Conservation (phyloP, 83 land plant genomes). For the Thuja plicata region DNA sequence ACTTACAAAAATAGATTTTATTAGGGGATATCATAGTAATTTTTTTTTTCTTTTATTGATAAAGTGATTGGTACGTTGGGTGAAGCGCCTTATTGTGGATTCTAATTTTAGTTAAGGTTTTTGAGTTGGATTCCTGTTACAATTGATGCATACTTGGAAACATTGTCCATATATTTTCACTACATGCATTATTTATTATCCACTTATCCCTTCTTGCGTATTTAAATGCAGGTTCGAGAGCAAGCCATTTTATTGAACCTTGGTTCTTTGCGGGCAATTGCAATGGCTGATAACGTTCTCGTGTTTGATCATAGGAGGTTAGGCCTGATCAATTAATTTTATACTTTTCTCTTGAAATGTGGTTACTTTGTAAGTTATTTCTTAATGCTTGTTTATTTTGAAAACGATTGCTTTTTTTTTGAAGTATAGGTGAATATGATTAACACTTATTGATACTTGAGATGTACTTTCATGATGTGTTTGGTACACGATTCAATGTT, state of each 20-base stretch:
- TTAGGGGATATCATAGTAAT: neutral
- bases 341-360: neutral
- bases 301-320: slow-evolving; percentile 89
- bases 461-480: neutral
- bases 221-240: slow-evolving; percentile 70
- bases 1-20: neutral
- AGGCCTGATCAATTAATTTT: neutral
- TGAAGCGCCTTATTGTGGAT: neutral
- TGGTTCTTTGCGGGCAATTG: slow-evolving; percentile 86
- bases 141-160: neutral
- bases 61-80: neutral
- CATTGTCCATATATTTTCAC: neutral
- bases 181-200: neutral
- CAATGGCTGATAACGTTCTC: slow-evolving; percentile 70
- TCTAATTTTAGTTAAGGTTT: neutral
- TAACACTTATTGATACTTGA: neutral
- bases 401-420: neutral
- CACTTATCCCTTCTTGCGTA: neutral
- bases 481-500: neutral
- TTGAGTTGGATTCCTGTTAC: neutral
- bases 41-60: neutral
- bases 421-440: neutral
- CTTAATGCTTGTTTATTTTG: neutral
- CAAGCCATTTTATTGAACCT: slow-evolving; percentile 86
- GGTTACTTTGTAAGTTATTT: neutral